phyloP scores from a whole-genome alignment of 176 grass and related monocot genomes.

The Phoenix roebelenii region DNA sequence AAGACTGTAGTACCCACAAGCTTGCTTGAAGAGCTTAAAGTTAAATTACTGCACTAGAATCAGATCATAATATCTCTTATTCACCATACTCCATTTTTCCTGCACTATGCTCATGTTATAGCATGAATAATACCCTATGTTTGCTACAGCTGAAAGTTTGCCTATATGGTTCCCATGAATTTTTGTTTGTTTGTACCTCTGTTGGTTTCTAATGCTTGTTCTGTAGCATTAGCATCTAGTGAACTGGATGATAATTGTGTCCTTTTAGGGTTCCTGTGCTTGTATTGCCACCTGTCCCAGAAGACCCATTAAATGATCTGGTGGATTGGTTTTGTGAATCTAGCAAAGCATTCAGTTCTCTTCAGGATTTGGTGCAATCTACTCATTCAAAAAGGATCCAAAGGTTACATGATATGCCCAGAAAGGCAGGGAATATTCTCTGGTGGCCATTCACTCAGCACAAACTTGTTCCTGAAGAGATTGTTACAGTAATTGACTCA shows the following conservation, averaged over 20 bases:
- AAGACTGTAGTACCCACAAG: too few relatives aligned
- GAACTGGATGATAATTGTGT: neutral
- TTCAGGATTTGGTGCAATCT: constrained; percentile 44
- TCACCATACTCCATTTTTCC: too few relatives aligned
- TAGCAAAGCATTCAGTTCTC: constrained; percentile 41
- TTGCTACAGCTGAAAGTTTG: too few relatives aligned
- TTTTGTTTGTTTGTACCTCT: neutral
- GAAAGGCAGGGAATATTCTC: constrained; percentile 63
- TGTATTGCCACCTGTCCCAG: constrained; percentile 65
- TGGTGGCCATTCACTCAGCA: constrained; percentile 99
- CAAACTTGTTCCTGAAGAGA: constrained; percentile 67
- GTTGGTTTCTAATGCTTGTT: neutral
- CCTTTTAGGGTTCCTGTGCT: constrained; percentile 53
- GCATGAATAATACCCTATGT: too few relatives aligned
- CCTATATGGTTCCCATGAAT: too few relatives aligned
- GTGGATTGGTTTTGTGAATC: constrained; percentile 87
- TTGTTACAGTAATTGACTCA: constrained; percentile 84
- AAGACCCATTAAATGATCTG: constrained; percentile 64
- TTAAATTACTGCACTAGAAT: too few relatives aligned
- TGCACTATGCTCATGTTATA: too few relatives aligned
- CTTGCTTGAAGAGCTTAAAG: too few relatives aligned
- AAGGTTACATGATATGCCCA: constrained; percentile 60
- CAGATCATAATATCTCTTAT: too few relatives aligned
- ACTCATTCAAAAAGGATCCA: constrained; percentile 69
- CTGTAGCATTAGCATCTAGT: neutral